Percentiles rank a stretch among this genome's conserved stretches.
Conservation (phyloP, 257 asterid species). For the Solanum clarkiae region DNA sequence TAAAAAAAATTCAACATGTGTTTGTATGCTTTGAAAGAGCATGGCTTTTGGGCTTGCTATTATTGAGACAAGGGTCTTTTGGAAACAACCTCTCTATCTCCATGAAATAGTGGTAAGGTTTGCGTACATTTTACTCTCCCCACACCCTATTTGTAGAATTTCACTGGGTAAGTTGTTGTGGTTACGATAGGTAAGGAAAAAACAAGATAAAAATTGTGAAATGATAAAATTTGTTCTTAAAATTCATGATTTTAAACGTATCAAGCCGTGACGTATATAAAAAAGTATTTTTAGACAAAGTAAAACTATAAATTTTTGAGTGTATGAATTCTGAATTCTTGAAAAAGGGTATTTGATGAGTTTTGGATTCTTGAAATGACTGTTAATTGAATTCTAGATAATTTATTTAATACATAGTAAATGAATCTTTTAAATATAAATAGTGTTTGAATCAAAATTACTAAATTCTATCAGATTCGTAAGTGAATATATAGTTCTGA, state of each 20-base stretch:
- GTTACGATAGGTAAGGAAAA: fast-evolving
- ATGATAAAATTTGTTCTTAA: fast-evolving
- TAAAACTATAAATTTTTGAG: not conserved
- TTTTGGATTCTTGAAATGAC: not conserved
- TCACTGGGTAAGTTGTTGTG: no score
- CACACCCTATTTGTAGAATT: no score
- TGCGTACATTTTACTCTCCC: no score
- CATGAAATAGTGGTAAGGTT: no score
- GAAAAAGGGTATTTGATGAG: fast-evolving
- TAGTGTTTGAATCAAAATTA: not conserved
- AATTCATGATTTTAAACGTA: not conserved
- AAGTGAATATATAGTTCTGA: not conserved
- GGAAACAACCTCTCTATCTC: no score
- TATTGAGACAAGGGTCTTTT: no score
- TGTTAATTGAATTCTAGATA: not conserved
- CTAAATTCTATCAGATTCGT: fast-evolving
- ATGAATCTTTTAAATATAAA: not conserved
- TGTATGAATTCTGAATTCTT: not conserved
- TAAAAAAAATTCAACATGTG: not conserved
- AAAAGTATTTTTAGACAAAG: not conserved
- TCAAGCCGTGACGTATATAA: not conserved
- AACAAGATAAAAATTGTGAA: not conserved
- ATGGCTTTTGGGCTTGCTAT: no score
- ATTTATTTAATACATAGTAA: not conserved
- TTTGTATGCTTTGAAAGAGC: no score